These are phyloP conservation scores for Astraeus odoratus DNA, from an alignment of 768 basidiomycete genomes.

Conservation along the genomic window DNA sequence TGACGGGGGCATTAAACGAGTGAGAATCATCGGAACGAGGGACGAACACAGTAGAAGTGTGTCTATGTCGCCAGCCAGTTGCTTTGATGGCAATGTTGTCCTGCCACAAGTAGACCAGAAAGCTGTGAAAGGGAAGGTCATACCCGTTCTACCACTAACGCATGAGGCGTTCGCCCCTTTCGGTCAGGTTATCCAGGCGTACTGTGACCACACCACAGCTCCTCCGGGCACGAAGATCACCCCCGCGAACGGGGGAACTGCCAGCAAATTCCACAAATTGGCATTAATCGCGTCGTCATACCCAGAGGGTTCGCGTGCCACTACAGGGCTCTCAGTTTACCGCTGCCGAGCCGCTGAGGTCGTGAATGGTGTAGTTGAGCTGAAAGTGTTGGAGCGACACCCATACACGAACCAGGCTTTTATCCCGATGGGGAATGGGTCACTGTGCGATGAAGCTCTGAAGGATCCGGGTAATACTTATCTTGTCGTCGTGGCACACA, in stretches of 20 bases:
- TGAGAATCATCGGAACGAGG: conserved; percentile 72
- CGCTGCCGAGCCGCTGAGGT: conserved; percentile 55
- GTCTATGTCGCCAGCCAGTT: neutral
- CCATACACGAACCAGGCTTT: conserved; percentile 88
- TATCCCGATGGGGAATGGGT: conserved; percentile 78
- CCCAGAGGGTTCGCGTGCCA: conserved; percentile 47
- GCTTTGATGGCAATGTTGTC: neutral
- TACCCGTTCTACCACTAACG: conserved; percentile 68
- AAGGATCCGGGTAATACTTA: conserved; percentile 50
- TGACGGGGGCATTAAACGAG: conserved; percentile 91
- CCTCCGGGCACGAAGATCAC: conserved; percentile 70
- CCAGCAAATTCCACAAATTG: conserved; percentile 89
- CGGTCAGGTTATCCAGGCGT: conserved; percentile 90
- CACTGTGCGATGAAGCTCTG: conserved; percentile 37
- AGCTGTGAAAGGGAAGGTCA: conserved; percentile 7
- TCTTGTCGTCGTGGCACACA: conserved; percentile 82
- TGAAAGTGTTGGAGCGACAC: conserved; percentile 85
- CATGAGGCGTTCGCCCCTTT: conserved; percentile 82
- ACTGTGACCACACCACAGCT: conserved; percentile 55
- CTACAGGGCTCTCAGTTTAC: conserved; percentile 75
- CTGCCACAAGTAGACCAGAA: neutral
- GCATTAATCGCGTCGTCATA: conserved; percentile 66
- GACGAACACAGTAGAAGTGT: conserved; percentile 20
- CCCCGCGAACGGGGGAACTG: conserved; percentile 83
- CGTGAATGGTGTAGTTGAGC: conserved; percentile 42